Conservation (phyloP, 352 stramenopile genomes). For the Phytophthora megakarya region DNA sequence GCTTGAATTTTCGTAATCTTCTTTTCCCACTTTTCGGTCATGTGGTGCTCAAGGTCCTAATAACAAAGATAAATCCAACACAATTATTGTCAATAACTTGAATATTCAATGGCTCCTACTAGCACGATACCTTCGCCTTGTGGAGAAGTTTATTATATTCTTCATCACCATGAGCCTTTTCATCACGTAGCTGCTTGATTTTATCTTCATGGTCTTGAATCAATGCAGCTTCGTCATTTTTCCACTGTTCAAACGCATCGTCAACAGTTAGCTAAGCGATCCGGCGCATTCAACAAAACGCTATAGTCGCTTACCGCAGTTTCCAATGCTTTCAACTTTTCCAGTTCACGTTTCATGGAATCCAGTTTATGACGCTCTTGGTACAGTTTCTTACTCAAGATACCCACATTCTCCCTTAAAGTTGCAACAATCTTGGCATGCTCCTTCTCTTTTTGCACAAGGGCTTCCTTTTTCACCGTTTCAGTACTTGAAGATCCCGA, state of each 20-base stretch:
- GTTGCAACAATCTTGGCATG: constrained; percentile 38
- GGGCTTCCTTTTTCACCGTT: constrained; percentile 40
- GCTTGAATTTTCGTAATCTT: constrained; percentile 71
- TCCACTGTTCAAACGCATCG: constrained; percentile 45
- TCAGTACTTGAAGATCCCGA: constrained; percentile 11
- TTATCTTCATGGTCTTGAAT: constrained; percentile 66
- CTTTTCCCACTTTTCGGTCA: constrained; percentile 80
- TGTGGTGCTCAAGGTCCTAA: constrained; percentile 64
- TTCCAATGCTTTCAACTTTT: constrained; percentile 69
- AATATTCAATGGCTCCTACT: background rate
- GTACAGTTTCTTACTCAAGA: constrained; percentile 54
- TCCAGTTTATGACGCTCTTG: constrained; percentile 49
- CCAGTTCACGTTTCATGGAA: constrained; percentile 54
- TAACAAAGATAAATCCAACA: background rate
- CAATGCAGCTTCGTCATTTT: constrained; percentile 56
- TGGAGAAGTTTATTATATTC: constrained; percentile 56
- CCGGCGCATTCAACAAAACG: background rate
- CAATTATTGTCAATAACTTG: constrained; percentile 3
- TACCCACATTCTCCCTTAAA: constrained; percentile 43
- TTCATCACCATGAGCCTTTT: constrained; percentile 58
- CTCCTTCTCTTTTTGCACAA: constrained; percentile 40
- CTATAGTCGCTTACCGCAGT: constrained; percentile 45
- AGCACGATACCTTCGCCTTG: constrained; percentile 57
- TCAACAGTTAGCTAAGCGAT: constrained; percentile 12
- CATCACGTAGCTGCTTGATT: constrained; percentile 60